phyloP scores from a whole-genome alignment of 2,329 filamentous ascomycete species.

The Bimuria novae-zelandiae region DNA sequence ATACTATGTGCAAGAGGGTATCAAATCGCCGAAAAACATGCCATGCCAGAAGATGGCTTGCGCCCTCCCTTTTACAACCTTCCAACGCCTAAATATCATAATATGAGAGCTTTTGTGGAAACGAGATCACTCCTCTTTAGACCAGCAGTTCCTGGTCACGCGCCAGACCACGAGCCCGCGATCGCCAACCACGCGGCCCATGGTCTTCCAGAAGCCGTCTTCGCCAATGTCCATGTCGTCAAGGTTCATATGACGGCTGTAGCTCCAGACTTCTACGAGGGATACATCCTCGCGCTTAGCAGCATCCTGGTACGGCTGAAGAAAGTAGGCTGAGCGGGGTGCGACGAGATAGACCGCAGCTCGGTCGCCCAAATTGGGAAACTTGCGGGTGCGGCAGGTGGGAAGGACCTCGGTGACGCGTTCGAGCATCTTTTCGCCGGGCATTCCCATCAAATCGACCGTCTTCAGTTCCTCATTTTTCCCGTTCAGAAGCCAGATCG shows the following conservation, averaged over 20 bases:
- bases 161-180: conserved; percentile 53
- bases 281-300: conserved; percentile 52
- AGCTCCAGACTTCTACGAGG: conserved; percentile 72
- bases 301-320: conserved; percentile 59
- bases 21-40: neutral
- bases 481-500: conserved; percentile 77
- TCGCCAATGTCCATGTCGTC: conserved; percentile 81
- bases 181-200: conserved; percentile 65
- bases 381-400: conserved; percentile 33
- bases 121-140: conserved; percentile 3
- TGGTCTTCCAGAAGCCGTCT: conserved; percentile 74
- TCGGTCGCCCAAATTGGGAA: conserved; percentile 54
- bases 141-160: conserved; percentile 46
- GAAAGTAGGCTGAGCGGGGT: conserved; percentile 71
- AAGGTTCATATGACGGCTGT: conserved; percentile 71
- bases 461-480: conserved; percentile 74
- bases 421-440: conserved; percentile 63
- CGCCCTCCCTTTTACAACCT: neutral
- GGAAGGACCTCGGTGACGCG: conserved; percentile 64
- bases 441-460: conserved; percentile 74
- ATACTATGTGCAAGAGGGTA: conserved; percentile 12
- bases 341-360: conserved; percentile 66
- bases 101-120: neutral
- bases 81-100: neutral
- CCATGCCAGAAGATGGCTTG: conserved; percentile 1